Conservation (phyloP, 305 asterid species). For the Fraxinus nigra region DNA sequence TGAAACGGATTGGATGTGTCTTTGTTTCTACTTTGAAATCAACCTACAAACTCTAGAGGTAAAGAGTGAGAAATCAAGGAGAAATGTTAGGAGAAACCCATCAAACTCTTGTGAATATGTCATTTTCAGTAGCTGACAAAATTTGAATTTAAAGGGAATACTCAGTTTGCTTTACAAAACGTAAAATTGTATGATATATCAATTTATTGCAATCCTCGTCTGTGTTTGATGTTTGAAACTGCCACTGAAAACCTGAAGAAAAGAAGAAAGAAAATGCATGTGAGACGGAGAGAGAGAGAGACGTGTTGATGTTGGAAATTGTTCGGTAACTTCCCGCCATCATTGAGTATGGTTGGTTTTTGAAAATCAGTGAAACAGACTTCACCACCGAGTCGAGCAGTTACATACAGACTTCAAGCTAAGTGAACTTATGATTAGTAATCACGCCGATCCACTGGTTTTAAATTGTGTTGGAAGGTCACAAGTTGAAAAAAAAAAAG, state of each 20-base stretch:
- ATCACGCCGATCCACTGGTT: not conserved
- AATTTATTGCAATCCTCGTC: not conserved
- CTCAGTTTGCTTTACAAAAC: not conserved
- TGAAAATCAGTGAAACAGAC: not conserved
- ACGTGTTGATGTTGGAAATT: not conserved
- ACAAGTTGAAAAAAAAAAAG: slow-evolving; percentile 6
- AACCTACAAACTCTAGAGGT: not conserved
- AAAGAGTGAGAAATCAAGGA: not conserved
- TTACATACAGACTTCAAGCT: not conserved
- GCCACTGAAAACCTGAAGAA: not conserved
- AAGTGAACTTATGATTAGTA: slow-evolving; percentile 14
- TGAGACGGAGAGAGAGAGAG: not conserved
- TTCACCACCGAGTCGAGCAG: not conserved
- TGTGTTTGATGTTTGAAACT: not conserved
- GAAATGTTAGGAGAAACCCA: not conserved
- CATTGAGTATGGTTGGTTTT: not conserved
- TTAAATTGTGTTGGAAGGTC: slow-evolving; percentile 16
- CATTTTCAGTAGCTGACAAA: not conserved
- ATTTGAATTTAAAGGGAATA: not conserved
- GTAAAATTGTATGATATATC: slow-evolving; percentile 2
- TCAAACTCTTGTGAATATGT: not conserved
- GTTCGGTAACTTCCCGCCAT: not conserved
- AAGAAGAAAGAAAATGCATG: not conserved
- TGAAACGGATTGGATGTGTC: not conserved
- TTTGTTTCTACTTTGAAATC: not conserved